Evolutionary conservation across 257 asterid genomes (phyloP), one percentile per base, ranked within the genome.

Genomic region (Lycium ferocissimum): DNA sequence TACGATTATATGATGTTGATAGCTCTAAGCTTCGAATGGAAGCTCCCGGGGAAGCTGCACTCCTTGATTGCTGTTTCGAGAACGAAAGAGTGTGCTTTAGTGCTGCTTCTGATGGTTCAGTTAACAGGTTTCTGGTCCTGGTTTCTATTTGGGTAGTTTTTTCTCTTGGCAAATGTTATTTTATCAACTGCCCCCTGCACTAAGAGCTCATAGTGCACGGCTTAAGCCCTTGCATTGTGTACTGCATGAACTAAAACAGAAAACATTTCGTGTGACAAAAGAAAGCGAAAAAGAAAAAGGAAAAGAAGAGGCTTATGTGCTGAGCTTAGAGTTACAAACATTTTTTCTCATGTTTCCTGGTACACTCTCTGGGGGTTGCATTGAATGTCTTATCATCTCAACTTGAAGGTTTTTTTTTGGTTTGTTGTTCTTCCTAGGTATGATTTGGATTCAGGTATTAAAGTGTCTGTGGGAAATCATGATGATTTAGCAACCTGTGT

Each of bases 51-150:
- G 92, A 85, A 73, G 84, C 87, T 14, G 91, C 92, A 20, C 93
- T 95, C 61, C 88, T 92, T 3, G 99, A 95, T 90, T 96, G 98
- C 67, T 94, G 98, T 86, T 92, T 94, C 65, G 92, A 89, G 89
- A 88, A 87, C 43, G 98, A 96, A 37, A 63, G 87, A 0, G 90
- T 88, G 49, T 98, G 95, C 83, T 83, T 93, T 63, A 91, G 88
- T 65, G 94, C 94, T 61, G 90, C 89, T 87, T 87, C 97, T 5
- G 97, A 94, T 89, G 99, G 99, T 59, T 93, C 91, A 18, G 59
- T 97, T 85, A 49, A 88, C 92, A 94, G 99, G 99, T 97, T 88
- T 80, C 14, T 76, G 1, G 14, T 76, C 82, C 0, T 75, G 45
- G 22, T 22, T 49, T 49, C 54, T 17, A 38, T 54, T 43, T 71